A percentile compares a stretch with the other conserved stretches of the same genome.
Conservation (phyloP, 2,329 filamentous ascomycete genomes). For the Camillea tinctor region DNA sequence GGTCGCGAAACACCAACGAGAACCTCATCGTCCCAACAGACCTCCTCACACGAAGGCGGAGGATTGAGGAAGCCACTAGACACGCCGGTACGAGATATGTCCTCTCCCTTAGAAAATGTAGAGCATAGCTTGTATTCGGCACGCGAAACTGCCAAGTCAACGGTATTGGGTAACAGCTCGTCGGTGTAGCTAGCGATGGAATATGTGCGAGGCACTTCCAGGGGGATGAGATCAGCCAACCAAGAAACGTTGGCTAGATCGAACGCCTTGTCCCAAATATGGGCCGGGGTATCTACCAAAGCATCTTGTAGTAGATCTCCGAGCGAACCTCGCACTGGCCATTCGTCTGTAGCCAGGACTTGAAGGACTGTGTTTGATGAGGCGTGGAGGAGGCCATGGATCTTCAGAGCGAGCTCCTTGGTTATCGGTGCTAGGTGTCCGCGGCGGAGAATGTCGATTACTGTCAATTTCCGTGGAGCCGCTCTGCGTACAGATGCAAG, state of each 20-base stretch:
- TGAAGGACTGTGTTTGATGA: constrained; percentile 50
- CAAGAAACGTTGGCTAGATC: constrained; percentile 43
- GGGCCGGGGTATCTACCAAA: constrained; percentile 44
- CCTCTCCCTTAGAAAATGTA: constrained; percentile 36
- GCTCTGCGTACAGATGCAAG: constrained; percentile 38
- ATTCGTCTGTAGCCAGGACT: constrained; percentile 48
- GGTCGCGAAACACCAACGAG: constrained; percentile 53
- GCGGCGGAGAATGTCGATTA: constrained; percentile 49
- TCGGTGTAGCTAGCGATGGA: constrained; percentile 51
- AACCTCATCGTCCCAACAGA: constrained; percentile 44
- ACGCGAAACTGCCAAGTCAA: constrained; percentile 52
- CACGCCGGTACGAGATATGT: constrained; percentile 43
- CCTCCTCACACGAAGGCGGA: constrained; percentile 36
- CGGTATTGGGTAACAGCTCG: constrained; percentile 48
- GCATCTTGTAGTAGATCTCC: constrained; percentile 51
- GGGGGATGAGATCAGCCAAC: constrained; percentile 45
- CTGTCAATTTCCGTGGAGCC: constrained; percentile 36
- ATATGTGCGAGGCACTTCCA: constrained; percentile 53
- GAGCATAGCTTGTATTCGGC: constrained; percentile 49
- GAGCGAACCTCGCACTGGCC: constrained; percentile 50
- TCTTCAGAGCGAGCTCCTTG: constrained; percentile 47
- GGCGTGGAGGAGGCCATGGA: constrained; percentile 47
- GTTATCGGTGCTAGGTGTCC: constrained; percentile 53
- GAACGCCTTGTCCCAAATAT: constrained; percentile 52
- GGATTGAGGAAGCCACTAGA: constrained; percentile 56